A percentile compares a stretch with the other conserved stretches of the same genome.
phyloP scores from a whole-genome alignment of 1,284 basidiomycete genomes.

The Tremellales sp. region DNA sequence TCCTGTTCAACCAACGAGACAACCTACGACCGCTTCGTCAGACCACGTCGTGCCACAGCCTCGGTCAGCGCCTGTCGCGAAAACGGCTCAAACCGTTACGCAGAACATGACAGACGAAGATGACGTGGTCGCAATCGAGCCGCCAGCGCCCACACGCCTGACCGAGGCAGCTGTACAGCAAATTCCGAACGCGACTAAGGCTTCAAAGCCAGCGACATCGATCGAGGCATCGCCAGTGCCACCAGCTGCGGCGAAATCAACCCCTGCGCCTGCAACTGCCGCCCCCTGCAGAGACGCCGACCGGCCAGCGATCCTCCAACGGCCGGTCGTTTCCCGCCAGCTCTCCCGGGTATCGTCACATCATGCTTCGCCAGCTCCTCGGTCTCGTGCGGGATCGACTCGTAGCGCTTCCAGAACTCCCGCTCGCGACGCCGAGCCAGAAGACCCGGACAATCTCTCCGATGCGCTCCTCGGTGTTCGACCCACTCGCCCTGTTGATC shows the following conservation, averaged over 20 bases:
- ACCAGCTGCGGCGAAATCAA: too few relatives aligned
- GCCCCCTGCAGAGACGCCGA: too few relatives aligned
- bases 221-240: too few relatives aligned
- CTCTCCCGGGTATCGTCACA: neutral
- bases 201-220: too few relatives aligned
- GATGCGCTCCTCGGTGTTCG: neutral
- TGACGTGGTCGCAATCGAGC: neutral
- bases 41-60: neutral
- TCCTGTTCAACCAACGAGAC: too few relatives aligned
- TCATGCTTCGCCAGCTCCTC: neutral
- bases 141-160: too few relatives aligned
- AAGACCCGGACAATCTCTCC: neutral
- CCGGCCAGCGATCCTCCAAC: too few relatives aligned
- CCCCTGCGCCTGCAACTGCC: too few relatives aligned
- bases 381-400: neutral
- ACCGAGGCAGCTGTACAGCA: too few relatives aligned
- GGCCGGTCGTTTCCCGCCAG: neutral
- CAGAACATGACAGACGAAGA: neutral
- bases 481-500: neutral
- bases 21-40: too few relatives aligned
- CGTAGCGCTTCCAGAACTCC: neutral
- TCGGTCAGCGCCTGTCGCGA: neutral
- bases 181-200: too few relatives aligned
- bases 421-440: neutral
- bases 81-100: too few relatives aligned